phyloP scores from a whole-genome alignment of 2,329 filamentous ascomycete species.

The Trichoderma sp. region DNA sequence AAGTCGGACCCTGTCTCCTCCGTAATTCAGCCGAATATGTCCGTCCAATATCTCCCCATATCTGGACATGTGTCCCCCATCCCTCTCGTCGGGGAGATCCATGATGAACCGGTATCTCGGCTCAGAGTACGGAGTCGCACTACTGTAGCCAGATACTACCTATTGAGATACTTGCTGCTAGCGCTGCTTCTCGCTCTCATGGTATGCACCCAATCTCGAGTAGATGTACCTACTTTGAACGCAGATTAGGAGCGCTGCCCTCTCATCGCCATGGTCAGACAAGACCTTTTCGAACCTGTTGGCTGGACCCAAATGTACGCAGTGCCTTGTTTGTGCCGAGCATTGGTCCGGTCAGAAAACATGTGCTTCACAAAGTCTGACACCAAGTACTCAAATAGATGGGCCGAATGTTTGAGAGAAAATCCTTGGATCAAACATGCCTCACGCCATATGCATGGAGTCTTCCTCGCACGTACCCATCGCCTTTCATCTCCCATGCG shows the following conservation, averaged over 20 bases:
- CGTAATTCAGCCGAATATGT: conserved; percentile 27
- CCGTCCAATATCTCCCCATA: conserved; percentile 8
- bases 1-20: conserved; percentile 5
- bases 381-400: conserved; percentile 2
- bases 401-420: conserved; percentile 8
- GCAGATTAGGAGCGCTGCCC: not conserved
- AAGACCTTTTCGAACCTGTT: not conserved
- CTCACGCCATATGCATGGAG: not conserved
- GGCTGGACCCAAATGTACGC: conserved; percentile 15
- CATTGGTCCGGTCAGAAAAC: conserved; percentile 9
- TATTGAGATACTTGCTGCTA: not conserved
- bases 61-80: conserved; percentile 6
- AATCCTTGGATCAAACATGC: conserved; percentile 4
- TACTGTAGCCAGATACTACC: not conserved
- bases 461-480: conserved; percentile 1
- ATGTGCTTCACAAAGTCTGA: not conserved
- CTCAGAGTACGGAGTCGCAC: not conserved
- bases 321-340: conserved; percentile 13
- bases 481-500: conserved; percentile 8
- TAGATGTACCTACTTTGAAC: not conserved
- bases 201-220: conserved; percentile 5
- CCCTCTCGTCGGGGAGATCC: not conserved
- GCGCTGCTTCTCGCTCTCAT: not conserved
- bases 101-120: conserved; percentile 21
- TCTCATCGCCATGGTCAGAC: not conserved